Conservation (phyloP, 176 grass and related monocot genomes). For the Eremochloa ophiuroides region DNA sequence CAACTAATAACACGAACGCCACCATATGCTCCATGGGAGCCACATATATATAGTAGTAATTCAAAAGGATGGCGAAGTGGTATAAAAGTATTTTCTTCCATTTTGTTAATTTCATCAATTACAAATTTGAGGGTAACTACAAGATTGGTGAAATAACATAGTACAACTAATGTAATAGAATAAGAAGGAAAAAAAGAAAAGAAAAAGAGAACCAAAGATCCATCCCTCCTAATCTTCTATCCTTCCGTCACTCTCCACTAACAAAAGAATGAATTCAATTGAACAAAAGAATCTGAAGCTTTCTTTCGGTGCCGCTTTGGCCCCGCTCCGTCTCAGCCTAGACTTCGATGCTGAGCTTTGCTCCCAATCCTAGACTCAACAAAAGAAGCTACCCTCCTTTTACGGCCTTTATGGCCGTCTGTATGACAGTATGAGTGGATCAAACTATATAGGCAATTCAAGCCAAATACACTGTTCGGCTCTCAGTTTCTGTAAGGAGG, state of each 20-base stretch:
- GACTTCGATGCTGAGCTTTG: background rate
- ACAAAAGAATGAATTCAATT: constrained; percentile 61
- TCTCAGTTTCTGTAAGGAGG: background rate
- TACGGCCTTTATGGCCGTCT: background rate
- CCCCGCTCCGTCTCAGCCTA: background rate
- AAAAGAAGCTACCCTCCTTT: constrained; percentile 2
- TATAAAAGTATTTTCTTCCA: constrained; percentile 20
- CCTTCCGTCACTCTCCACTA: constrained; percentile 38
- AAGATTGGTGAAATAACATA: constrained; percentile 40
- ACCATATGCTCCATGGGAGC: constrained; percentile 12
- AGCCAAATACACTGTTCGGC: background rate
- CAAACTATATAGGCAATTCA: background rate
- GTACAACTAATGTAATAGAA: constrained; percentile 24
- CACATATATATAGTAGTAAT: background rate
- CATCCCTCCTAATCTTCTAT: constrained; percentile 42
- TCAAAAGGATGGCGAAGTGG: background rate
- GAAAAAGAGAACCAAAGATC: constrained; percentile 32
- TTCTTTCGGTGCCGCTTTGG: constrained; percentile 10
- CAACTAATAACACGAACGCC: constrained; percentile 3
- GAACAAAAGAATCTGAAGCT: constrained; percentile 63
- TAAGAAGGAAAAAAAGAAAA: background rate
- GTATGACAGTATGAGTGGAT: background rate
- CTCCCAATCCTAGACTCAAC: background rate
- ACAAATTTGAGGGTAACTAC: constrained; percentile 52
- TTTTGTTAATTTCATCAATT: constrained; percentile 47